Percentiles rank a stretch among this genome's conserved stretches.
Conservation (phyloP, 2,329 filamentous ascomycete genomes). For the Septoria petroselini region DNA sequence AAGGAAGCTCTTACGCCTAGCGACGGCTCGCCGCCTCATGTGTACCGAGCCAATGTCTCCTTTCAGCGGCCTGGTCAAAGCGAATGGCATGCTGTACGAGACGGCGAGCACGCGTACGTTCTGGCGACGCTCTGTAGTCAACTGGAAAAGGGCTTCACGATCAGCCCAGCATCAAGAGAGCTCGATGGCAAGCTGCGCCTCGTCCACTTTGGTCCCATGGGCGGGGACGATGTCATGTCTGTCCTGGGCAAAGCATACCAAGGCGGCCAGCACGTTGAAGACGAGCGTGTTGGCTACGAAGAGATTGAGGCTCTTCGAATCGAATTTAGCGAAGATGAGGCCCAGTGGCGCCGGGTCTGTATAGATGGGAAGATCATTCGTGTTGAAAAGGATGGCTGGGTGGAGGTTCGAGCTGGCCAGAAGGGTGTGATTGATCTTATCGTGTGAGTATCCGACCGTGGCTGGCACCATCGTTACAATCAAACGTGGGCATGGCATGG, state of each 20-base stretch:
- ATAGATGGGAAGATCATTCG: slow-evolving; percentile 87
- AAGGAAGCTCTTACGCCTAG: slow-evolving; percentile 65
- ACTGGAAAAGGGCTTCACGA: slow-evolving; percentile 75
- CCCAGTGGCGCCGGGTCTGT: slow-evolving; percentile 78
- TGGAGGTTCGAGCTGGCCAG: slow-evolving; percentile 59
- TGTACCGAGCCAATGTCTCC: slow-evolving; percentile 55
- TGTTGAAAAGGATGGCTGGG: slow-evolving; percentile 66
- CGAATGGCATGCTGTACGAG: slow-evolving; percentile 38
- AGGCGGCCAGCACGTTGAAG: slow-evolving; percentile 53
- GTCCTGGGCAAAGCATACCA: slow-evolving; percentile 67
- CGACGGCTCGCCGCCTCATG: slow-evolving; percentile 53
- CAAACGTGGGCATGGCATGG: not conserved
- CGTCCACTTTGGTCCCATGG: slow-evolving; percentile 69
- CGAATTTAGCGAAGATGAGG: slow-evolving; percentile 63
- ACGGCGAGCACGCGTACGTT: slow-evolving; percentile 67
- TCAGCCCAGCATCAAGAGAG: slow-evolving; percentile 69
- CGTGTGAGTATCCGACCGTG: slow-evolving; percentile 6
- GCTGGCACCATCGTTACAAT: not conserved
- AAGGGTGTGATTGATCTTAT: slow-evolving; percentile 40
- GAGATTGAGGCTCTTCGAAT: slow-evolving; percentile 66
- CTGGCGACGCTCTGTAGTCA: slow-evolving; percentile 74
- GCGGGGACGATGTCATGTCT: slow-evolving; percentile 66
- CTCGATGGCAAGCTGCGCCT: slow-evolving; percentile 69
- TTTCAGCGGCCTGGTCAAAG: slow-evolving; percentile 36
- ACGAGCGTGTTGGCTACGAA: slow-evolving; percentile 65